phyloP scores from a whole-genome alignment of 345 rosid species.

The Eucalyptus tenuipes region DNA sequence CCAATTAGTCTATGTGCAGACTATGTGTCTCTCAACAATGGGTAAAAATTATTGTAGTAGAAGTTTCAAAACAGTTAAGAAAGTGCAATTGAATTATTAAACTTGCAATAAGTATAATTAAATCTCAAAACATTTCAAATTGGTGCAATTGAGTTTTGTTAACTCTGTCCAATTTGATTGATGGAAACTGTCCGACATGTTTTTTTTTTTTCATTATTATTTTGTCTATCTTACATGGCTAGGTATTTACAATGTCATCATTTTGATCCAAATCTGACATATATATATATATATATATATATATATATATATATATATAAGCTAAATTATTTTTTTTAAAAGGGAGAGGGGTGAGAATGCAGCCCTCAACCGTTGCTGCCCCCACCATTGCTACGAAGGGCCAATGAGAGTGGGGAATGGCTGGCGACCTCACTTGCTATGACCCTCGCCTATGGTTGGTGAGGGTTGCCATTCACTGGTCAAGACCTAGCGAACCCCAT shows the following conservation, averaged over 20 bases:
- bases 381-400: background rate
- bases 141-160: no score
- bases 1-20: background rate
- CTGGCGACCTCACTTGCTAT: background rate
- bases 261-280: background rate
- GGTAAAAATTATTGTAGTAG: background rate
- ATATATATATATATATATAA: no score
- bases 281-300: no score
- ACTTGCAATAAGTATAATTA: no score
- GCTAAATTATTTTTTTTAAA: no score
- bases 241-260: no score
- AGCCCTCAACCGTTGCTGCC: background rate
- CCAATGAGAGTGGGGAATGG: background rate
- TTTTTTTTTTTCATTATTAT: no score
- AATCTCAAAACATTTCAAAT: no score
- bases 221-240: background rate
- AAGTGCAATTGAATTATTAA: background rate
- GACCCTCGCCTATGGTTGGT: background rate
- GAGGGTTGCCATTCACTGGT: background rate
- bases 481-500: accelerated
- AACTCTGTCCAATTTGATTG: background rate
- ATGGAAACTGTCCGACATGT: accelerated
- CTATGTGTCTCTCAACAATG: background rate
- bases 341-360: background rate
- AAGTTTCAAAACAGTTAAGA: no score